Conservation (phyloP, 768 basidiomycete genomes). For the Boletus rubescentipes region DNA sequence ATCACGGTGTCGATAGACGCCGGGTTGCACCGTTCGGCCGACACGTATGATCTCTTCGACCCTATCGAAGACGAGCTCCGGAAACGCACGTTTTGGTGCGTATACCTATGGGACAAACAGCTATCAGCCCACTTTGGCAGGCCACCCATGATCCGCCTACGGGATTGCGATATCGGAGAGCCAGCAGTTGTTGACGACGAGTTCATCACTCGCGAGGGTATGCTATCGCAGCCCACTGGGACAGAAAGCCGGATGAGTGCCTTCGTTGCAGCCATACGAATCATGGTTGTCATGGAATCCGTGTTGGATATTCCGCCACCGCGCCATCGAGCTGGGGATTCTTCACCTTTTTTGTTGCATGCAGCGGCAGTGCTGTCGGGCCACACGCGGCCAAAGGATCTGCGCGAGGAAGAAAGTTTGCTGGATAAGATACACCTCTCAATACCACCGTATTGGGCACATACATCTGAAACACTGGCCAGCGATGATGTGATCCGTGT, state of each 20-base stretch:
- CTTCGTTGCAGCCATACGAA: conserved; percentile 72
- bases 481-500: conserved; percentile 86
- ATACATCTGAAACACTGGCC: conserved; percentile 75
- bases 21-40: conserved; percentile 84
- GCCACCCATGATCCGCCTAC: conserved; percentile 80
- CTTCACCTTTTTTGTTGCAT: conserved; percentile 74
- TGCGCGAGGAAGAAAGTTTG: conserved; percentile 77
- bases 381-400: conserved; percentile 56
- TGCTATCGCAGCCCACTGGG: conserved; percentile 64
- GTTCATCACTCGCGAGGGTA: conserved; percentile 73
- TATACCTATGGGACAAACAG: conserved; percentile 97
- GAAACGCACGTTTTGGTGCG: conserved; percentile 95
- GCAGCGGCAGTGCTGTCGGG: conserved; percentile 71
- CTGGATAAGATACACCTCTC: conserved; percentile 76
- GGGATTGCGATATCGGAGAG: conserved; percentile 91
- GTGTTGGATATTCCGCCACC: conserved; percentile 81
- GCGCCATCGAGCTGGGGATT: conserved; percentile 52
- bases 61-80: conserved; percentile 88
- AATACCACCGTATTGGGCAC: conserved; percentile 76
- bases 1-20: conserved; percentile 87
- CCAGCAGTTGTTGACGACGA: conserved; percentile 88
- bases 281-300: conserved; percentile 86
- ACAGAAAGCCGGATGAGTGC: conserved; percentile 77
- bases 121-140: conserved; percentile 86
- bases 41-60: conserved; percentile 85